Evolutionary conservation across 805 yeast genomes (phyloP).

Genomic region (Lachancea thermotolerans): DNA sequence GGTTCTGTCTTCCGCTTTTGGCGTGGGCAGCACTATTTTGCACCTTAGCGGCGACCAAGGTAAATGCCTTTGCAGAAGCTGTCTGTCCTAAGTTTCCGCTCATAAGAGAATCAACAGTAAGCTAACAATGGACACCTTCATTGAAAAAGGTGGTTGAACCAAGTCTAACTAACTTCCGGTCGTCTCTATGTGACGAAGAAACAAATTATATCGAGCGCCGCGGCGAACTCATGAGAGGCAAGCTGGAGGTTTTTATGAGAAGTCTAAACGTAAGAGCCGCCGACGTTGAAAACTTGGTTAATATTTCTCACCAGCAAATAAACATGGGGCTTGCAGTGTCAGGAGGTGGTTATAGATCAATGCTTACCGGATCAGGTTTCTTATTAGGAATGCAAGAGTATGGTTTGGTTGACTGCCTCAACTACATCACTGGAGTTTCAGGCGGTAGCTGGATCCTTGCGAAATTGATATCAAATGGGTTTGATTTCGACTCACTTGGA

Average conservation of each 20-base stretch:
- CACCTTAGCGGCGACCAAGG: background rate
- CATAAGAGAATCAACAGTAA: slow-evolving; percentile 20
- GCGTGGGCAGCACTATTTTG: too few relatives aligned
- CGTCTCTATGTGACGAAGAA: slow-evolving; percentile 15
- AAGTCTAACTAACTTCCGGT: slow-evolving; percentile 2
- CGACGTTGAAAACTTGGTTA: slow-evolving; percentile 23
- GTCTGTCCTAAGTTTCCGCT: slow-evolving; percentile 24
- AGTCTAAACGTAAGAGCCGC: slow-evolving; percentile 33
- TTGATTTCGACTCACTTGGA: slow-evolving; percentile 28
- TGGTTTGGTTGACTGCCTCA: slow-evolving; percentile 47
- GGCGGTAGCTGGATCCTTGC: slow-evolving; percentile 72
- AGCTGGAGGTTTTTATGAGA: slow-evolving; percentile 27
- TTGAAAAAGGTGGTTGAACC: background rate
- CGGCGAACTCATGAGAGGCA: slow-evolving; percentile 26
- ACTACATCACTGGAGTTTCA: slow-evolving; percentile 58
- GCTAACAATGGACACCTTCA: background rate
- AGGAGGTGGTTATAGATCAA: slow-evolving; percentile 35
- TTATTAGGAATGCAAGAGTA: slow-evolving; percentile 20
- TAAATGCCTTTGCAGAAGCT: slow-evolving; percentile 9
- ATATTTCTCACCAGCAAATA: slow-evolving; percentile 23
- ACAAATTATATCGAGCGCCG: slow-evolving; percentile 22
- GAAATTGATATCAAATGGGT: slow-evolving; percentile 37
- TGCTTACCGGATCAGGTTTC: slow-evolving; percentile 31
- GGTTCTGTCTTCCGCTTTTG: too few relatives aligned
- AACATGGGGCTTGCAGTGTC: slow-evolving; percentile 32